phyloP scores from a whole-genome alignment of 305 asterid species.

The Nicotiana rustica region DNA sequence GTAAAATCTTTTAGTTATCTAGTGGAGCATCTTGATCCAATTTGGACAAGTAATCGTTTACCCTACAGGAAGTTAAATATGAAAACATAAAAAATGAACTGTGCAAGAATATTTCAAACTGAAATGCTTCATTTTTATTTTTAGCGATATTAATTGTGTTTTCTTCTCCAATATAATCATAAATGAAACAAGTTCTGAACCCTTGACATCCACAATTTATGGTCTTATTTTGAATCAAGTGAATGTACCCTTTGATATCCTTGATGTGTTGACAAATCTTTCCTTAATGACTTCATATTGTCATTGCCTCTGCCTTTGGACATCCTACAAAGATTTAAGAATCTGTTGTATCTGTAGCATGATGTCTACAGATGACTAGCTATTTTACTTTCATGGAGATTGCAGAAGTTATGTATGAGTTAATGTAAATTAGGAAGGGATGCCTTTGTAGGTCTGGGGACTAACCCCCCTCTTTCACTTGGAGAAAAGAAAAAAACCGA shows the following conservation, averaged over 20 bases:
- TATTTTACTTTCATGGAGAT: neutral
- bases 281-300: neutral
- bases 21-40: neutral
- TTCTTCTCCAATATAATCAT: conserved; percentile 2
- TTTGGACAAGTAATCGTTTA: neutral
- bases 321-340: neutral
- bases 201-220: neutral
- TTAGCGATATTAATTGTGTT: conserved; percentile 7
- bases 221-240: conserved; percentile 30
- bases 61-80: neutral
- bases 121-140: conserved; percentile 8
- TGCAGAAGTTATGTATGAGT: conserved; percentile 2
- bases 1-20: neutral
- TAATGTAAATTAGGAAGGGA: neutral
- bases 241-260: neutral
- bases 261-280: conserved; percentile 22
- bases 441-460: conserved; percentile 12
- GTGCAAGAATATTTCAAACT: neutral
- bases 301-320: neutral
- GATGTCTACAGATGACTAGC: neutral
- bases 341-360: neutral
- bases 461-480: neutral
- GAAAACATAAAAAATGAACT: neutral
- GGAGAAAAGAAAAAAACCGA: neutral
- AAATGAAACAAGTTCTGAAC: neutral